Percentiles rank a stretch among this genome's conserved stretches.
Conservation (phyloP, 305 asterid genomes). For the Plantago rigida region DNA sequence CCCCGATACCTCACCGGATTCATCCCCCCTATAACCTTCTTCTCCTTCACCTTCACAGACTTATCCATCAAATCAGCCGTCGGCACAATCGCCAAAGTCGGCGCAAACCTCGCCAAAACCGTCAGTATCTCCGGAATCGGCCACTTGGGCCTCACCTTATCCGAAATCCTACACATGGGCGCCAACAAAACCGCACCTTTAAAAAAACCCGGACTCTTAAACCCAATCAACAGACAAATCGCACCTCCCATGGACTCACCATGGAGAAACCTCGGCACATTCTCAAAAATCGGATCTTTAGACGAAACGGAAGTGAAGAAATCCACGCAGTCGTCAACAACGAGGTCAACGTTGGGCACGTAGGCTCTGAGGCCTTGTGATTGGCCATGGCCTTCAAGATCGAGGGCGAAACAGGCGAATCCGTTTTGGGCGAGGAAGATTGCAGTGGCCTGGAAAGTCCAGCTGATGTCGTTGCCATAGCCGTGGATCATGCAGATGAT, state of each 20-base stretch:
- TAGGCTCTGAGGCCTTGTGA: constrained; percentile 73
- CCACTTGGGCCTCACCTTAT: constrained; percentile 68
- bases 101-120: constrained; percentile 46
- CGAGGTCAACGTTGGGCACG: constrained; percentile 63
- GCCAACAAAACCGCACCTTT: constrained; percentile 64
- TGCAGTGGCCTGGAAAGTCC: constrained; percentile 85
- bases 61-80: constrained; percentile 71
- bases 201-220: constrained; percentile 38
- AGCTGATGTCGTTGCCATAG: constrained; percentile 86
- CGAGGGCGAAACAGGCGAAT: constrained; percentile 76
- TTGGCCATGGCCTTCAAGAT: constrained; percentile 78
- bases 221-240: constrained; percentile 56
- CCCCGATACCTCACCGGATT: constrained; percentile 69
- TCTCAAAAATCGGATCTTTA: constrained; percentile 32
- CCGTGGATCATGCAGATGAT: constrained; percentile 85
- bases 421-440: constrained; percentile 78
- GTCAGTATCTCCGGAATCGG: constrained; percentile 58
- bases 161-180: constrained; percentile 85
- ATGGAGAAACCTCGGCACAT: constrained; percentile 40
- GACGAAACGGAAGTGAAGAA: constrained; percentile 32
- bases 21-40: constrained; percentile 43
- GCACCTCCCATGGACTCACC: constrained; percentile 99
- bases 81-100: constrained; percentile 67
- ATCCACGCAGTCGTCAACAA: constrained; percentile 55
- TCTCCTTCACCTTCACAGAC: constrained; percentile 68